phyloP scores from a whole-genome alignment of 164 flowering plant genomes.

The Magnolia sinica region DNA sequence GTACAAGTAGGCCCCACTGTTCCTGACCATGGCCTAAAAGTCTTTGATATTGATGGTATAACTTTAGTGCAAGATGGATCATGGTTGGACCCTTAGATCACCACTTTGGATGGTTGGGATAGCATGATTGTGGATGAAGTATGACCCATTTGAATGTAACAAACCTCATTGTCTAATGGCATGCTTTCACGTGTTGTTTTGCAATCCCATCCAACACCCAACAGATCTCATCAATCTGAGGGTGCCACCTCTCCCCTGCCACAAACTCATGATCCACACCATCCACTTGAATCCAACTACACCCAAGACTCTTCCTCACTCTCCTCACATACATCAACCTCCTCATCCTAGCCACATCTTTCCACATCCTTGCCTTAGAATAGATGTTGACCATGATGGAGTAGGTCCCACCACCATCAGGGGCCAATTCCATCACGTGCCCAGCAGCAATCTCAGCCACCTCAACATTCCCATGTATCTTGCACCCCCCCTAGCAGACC shows the following conservation, averaged over 20 bases:
- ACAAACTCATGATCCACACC: conserved; percentile 49
- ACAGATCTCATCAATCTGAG: conserved; percentile 36
- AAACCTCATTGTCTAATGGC: too few relatives aligned
- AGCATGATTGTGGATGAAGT: too few relatives aligned
- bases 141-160: too few relatives aligned
- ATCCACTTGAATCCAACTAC: conserved; percentile 48
- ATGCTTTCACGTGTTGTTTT: conserved; percentile 18
- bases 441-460: conserved; percentile 64
- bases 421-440: conserved; percentile 50
- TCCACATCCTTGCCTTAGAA: conserved; percentile 60
- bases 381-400: conserved; percentile 62
- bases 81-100: too few relatives aligned
- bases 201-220: conserved; percentile 35
- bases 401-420: conserved; percentile 75
- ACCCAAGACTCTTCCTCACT: conserved; percentile 53
- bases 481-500: conserved; percentile 78
- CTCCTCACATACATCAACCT: conserved; percentile 32
- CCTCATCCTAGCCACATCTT: conserved; percentile 55
- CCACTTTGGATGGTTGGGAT: too few relatives aligned
- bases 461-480: conserved; percentile 61
- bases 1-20: too few relatives aligned
- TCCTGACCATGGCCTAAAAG: too few relatives aligned
- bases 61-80: too few relatives aligned
- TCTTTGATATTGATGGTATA: too few relatives aligned
- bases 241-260: conserved; percentile 52